Evolutionary conservation across 2,329 filamentous ascomycete genomes (phyloP), one percentile per base, ranked within the genome.

Genomic region (Trichoderma pleuroti): DNA sequence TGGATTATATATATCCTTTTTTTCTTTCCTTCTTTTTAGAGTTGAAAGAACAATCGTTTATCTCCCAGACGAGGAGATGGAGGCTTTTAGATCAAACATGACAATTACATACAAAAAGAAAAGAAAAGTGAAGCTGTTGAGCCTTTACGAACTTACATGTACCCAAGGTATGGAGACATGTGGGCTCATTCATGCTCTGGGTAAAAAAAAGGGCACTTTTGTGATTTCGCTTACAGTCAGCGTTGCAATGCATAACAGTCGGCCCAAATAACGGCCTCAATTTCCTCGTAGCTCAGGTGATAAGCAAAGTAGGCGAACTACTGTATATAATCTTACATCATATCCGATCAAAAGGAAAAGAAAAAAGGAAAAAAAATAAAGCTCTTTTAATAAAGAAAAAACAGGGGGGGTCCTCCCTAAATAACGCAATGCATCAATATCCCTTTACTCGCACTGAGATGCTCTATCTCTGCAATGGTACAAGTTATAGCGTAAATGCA

Each of bases 321-420:
- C 39, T 60, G 46, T 34, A 69, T 56, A 62, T 68, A 68, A 14
- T 69, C 39, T 54, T 69, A 69, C 67, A 69, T 39, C 64, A 52
- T 42, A 54, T 42, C 46, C 34, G 34, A 14, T 52, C 46, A 52
- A 52, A 52, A 52, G 11, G 42, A 21, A 49, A 34, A 36, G 46
- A 57, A 32, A 30, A 28, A 42, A 24, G 46, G 30, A 14, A 28
- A 28, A 42, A 24, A 59, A 42, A 14, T 12, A 60, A 34, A 59
- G 30, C 59, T 62, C 24, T 39, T 34, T 34, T 42, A 32, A 56
- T n/a, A 60, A 24, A 28, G 32, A 28, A 14, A 5, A 36, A 32
- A 14, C n/a, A 9, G 18, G n/a, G n/a, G 46, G 46, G 16, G n/a
- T 24, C 32, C 46, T 46, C 59, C 30, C 18, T 59, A 16, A n/a